Evolutionary conservation across 257 asterid species (phyloP).

Genomic region (Verbascum thapsus): DNA sequence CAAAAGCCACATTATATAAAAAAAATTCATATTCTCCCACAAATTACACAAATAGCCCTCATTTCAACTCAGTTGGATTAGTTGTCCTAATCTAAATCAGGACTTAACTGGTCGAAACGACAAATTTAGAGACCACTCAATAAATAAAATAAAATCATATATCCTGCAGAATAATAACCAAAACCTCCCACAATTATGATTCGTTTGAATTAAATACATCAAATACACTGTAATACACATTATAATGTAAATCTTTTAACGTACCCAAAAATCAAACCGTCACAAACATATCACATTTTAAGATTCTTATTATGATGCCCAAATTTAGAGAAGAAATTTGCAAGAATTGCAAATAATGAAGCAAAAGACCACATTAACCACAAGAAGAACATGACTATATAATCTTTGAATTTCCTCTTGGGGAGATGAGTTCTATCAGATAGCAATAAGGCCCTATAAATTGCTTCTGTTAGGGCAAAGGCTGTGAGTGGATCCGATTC

Average conservation of each 20-base stretch:
- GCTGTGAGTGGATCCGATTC: slow-evolving; percentile 60
- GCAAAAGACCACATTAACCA: slow-evolving; percentile 59
- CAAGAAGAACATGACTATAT: slow-evolving; percentile 24
- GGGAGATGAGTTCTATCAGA: slow-evolving; percentile 65
- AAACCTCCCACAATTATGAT: too few species aligned
- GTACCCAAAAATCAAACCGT: too few species aligned
- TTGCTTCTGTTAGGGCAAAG: slow-evolving; percentile 61
- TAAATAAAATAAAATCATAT: too few species aligned
- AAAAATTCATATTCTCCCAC: neutral
- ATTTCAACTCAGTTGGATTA: too few species aligned
- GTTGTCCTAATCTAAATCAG: too few species aligned
- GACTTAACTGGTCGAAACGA: too few species aligned
- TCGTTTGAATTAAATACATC: too few species aligned
- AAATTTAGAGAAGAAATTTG: slow-evolving; percentile 51
- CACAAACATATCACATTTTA: slow-evolving; percentile 20
- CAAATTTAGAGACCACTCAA: too few species aligned
- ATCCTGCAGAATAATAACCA: too few species aligned
- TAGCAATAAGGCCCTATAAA: slow-evolving; percentile 55
- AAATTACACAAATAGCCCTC: too few species aligned
- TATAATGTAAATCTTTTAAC: too few species aligned
- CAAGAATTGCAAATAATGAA: slow-evolving; percentile 50
- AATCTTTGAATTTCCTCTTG: slow-evolving; percentile 45
- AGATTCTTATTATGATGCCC: slow-evolving; percentile 38
- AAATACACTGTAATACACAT: too few species aligned
- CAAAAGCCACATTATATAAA: neutral